Percentiles rank a stretch among this genome's conserved stretches.
phyloP scores from a whole-genome alignment of 768 basidiomycete species.

The Russula sp. region DNA sequence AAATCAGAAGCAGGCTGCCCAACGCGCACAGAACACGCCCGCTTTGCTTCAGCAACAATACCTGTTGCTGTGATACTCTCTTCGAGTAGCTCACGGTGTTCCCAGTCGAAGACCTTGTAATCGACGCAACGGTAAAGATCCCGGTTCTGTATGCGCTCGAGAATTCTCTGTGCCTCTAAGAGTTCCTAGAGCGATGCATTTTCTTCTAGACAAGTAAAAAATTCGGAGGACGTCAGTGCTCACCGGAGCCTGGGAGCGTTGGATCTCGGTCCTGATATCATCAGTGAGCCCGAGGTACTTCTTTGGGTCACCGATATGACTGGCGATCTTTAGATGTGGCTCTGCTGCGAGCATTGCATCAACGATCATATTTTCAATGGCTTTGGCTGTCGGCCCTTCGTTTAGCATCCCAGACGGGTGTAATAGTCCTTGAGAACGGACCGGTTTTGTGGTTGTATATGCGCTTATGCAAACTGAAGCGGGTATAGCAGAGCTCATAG shows the following conservation, averaged over 20 bases:
- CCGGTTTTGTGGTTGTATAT: constrained; percentile 80
- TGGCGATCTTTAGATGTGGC: constrained; percentile 51
- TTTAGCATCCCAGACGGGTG: background rate
- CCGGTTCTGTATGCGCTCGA: constrained; percentile 53
- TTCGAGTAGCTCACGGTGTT: constrained; percentile 26
- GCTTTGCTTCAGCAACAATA: constrained; percentile 31
- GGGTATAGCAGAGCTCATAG: constrained; percentile 63
- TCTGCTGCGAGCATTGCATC: constrained; percentile 71
- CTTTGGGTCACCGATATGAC: constrained; percentile 47
- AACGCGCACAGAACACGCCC: background rate
- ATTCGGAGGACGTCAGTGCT: constrained; percentile 17
- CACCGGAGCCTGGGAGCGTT: constrained; percentile 45
- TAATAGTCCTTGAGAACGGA: constrained; percentile 25
- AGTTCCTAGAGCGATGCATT: constrained; percentile 43
- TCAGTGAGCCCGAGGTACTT: constrained; percentile 63
- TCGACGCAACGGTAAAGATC: constrained; percentile 68
- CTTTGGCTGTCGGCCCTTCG: constrained; percentile 43
- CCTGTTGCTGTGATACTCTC: constrained; percentile 31
- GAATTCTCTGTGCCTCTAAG: constrained; percentile 46
- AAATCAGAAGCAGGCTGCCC: background rate
- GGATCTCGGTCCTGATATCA: constrained; percentile 53
- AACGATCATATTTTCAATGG: constrained; percentile 80
- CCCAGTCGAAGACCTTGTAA: constrained; percentile 42
- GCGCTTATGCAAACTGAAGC: constrained; percentile 75
- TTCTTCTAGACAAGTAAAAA: background rate